A percentile compares a stretch with the other conserved stretches of the same genome.
Conservation (phyloP, 2,329 filamentous ascomycete species). For the Akanthomyces muscarius region DNA sequence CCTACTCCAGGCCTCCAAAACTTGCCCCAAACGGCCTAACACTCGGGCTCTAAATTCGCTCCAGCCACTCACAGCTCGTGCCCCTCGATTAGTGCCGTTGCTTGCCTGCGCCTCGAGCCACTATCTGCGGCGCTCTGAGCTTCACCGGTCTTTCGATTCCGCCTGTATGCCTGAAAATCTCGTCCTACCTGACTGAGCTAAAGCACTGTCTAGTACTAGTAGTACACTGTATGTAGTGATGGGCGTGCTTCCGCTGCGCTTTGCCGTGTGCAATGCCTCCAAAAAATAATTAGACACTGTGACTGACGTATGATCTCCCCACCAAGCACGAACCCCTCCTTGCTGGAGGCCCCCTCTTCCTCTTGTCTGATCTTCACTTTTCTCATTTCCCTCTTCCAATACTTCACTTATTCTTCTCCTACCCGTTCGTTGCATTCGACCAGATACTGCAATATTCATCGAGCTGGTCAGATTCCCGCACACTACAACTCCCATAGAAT, state of each 20-base stretch:
- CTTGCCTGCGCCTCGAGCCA: conserved; percentile 6
- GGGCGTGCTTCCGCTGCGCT: not conserved
- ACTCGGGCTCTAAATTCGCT: not conserved
- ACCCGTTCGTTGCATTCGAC: not conserved
- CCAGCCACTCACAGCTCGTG: conserved; percentile 14
- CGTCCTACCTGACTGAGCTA: not conserved
- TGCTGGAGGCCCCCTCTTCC: conserved; percentile 14
- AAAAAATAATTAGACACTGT: not conserved
- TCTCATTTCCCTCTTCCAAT: conserved; percentile 17
- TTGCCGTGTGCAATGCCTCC: not conserved
- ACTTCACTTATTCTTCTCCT: conserved; percentile 16
- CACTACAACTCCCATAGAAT: not conserved
- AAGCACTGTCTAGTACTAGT: not conserved
- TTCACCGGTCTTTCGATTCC: conserved; percentile 13
- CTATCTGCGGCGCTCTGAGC: not conserved
- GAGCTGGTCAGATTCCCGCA: conserved; percentile 17
- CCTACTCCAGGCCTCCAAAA: not conserved
- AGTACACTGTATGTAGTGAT: not conserved
- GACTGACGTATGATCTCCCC: conserved; percentile 15
- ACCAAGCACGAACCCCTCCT: conserved; percentile 16
- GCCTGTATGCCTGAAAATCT: not conserved
- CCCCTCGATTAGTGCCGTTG: conserved; percentile 6
- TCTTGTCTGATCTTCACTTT: conserved; percentile 19
- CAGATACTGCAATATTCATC: not conserved
- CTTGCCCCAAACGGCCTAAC: conserved; percentile 1